Conservation (phyloP, 2,329 filamentous ascomycete species). For the Epichloe sylvatica region DNA sequence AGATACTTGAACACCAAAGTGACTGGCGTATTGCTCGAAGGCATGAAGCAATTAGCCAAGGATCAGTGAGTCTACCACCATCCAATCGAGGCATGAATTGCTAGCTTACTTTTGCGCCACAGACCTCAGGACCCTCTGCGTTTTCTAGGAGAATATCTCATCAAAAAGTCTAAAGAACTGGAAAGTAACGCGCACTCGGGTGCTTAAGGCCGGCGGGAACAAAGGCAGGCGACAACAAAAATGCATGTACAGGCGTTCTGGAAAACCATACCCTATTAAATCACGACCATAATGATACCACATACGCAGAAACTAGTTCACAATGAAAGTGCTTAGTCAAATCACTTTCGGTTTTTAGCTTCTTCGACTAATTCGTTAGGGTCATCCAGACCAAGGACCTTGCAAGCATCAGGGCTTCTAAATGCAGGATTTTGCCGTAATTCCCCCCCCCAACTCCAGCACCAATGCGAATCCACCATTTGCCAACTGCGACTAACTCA, state of each 20-base stretch:
- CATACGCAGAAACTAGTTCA: neutral
- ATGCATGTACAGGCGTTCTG: conserved; percentile 6
- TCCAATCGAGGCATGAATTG: neutral
- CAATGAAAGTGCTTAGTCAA: conserved; percentile 2
- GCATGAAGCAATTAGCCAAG: conserved; percentile 58
- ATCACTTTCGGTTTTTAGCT: conserved; percentile 22
- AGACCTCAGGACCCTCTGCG: conserved; percentile 55
- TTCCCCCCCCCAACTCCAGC: conserved; percentile 30
- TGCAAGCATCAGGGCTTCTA: conserved; percentile 28
- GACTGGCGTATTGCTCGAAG: conserved; percentile 53
- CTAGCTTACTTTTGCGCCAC: neutral
- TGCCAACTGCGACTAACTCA: conserved; percentile 4
- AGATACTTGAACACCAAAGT: conserved; percentile 60
- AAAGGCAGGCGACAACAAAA: neutral
- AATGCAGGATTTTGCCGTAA: conserved; percentile 28
- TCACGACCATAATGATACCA: neutral
- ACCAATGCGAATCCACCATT: conserved; percentile 22
- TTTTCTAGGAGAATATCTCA: conserved; percentile 54
- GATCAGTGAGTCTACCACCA: conserved; percentile 46
- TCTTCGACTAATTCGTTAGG: conserved; percentile 15
- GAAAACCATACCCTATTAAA: neutral
- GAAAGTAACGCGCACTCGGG: conserved; percentile 24
- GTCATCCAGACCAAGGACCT: conserved; percentile 21
- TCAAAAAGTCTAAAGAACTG: conserved; percentile 53
- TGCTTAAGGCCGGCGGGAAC: neutral